phyloP scores from a whole-genome alignment of 805 yeast genomes.

The Nakazawaea wyomingensis region DNA sequence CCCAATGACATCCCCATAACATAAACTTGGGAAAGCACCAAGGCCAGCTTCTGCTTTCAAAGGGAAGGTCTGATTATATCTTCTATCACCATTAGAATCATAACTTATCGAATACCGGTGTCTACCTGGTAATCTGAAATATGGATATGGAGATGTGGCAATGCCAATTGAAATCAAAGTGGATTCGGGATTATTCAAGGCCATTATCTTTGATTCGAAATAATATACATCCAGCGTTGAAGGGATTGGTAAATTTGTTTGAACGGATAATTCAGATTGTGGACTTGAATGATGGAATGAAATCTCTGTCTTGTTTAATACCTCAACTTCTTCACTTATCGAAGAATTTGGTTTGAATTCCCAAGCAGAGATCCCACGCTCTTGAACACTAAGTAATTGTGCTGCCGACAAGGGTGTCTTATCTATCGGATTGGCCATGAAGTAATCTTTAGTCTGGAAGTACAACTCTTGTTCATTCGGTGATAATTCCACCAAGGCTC shows the following conservation, averaged over 20 bases:
- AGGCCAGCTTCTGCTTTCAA: slow-evolving; percentile 35
- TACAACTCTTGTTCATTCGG: slow-evolving; percentile 67
- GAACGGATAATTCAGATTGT: slow-evolving; percentile 48
- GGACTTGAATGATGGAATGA: slow-evolving; percentile 54
- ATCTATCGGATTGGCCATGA: slow-evolving; percentile 33
- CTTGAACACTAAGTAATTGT: slow-evolving; percentile 67
- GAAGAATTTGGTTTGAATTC: slow-evolving; percentile 64
- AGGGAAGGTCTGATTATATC: slow-evolving; percentile 73
- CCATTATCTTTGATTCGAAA: slow-evolving; percentile 82
- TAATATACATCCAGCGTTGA: slow-evolving; percentile 79
- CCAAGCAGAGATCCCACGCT: slow-evolving; percentile 87
- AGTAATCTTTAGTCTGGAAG: slow-evolving; percentile 57
- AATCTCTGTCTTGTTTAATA: slow-evolving; percentile 61
- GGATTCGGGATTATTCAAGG: slow-evolving; percentile 49
- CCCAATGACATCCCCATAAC: slow-evolving; percentile 89
- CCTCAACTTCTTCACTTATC: slow-evolving; percentile 50
- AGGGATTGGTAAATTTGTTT: slow-evolving; percentile 83
- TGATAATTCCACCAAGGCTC: slow-evolving; percentile 54
- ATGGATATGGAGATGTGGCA: slow-evolving; percentile 85
- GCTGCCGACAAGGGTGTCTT: slow-evolving; percentile 35
- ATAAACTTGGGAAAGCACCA: slow-evolving; percentile 50
- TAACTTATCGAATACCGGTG: slow-evolving; percentile 82
- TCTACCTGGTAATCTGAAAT: slow-evolving; percentile 89
- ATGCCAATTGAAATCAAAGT: slow-evolving; percentile 71
- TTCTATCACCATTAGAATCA: slow-evolving; percentile 76